Base-by-base conservation (phyloP, 2,329 filamentous ascomycete species). In the Fusarium equiseti region DNA sequence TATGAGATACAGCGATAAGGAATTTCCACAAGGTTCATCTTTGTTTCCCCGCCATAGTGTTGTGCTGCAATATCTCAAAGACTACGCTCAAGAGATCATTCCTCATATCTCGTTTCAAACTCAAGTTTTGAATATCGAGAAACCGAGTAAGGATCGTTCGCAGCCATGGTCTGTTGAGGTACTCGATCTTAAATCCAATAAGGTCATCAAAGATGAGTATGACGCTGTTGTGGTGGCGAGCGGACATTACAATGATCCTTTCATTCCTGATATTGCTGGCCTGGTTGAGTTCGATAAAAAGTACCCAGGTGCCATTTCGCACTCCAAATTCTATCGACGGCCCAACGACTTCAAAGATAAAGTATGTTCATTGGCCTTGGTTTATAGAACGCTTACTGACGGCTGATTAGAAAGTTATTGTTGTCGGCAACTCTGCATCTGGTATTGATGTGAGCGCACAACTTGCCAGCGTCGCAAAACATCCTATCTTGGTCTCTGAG, bases 341-440 rank as follows among this genome's bases (percentile, higher is more conserved):
- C 74, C 79, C 2, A 63, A 76, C 16, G 73, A 77, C 6, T 81
- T 77, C n/a, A 55, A 69, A 13, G 72, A 71, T 42, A 81, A 81
- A 73, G 79, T 78, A 51, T 43, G 63, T 31, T 16, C 7, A 4
- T 10, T 15, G 3, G 22, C 9, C 11, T 12, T 7, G 1, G 8
- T 15, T 18, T 22, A 3, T 26, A 9, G 4, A n/a, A 20, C 2
- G 2, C 13, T 54, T 42, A 51, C 59, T 48, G 7, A 58, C 15
- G 3, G 8, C n/a, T 29, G 86, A 4, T 72, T 89, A 91, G 80
- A 90, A 92, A 52, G 81, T 94, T 11, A 76, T 81, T 8, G 84
- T 94, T 0, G 86, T 94, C 0, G 92, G 92, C 8, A 92, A 89
- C 75, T 90, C 89, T 1, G 90, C 91, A 0, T 93, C 91, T 0